Evolutionary conservation across 208 protist species (phyloP), one percentile per base, ranked within the genome.

Genomic region (Acanthamoeba sp.): DNA sequence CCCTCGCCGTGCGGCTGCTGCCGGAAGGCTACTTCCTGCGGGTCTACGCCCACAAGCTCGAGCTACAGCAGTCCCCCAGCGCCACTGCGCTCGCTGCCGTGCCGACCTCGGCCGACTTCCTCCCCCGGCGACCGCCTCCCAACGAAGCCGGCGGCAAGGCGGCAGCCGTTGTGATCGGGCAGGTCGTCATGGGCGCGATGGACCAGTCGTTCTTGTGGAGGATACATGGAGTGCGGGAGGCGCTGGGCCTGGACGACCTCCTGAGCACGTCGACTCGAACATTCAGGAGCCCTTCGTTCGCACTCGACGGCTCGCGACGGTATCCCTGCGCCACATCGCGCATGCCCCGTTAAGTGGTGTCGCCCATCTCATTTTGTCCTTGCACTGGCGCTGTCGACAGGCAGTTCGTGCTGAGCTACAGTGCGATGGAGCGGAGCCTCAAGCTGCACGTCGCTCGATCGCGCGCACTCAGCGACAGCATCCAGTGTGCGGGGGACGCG

Each of bases 401-500:
- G n/a, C 69, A 78, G 69, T 78, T 78, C 69, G 69, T 45, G 69
- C 18, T 78, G n/a, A 45, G 29, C 29, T 78, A 78, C 69, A 42
- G 24, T 40, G 36, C 69, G 0, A 78, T 45, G 69, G 69, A 36
- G 36, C 29, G 69, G 6, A 78, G 34, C 4, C 29, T 78, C 34
- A 78, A 22, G 29, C 9, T 78, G 20, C 27, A 42, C 16, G 69
- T 78, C 10, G 69, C 36, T 0, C 34, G 29, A 45, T 78, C 69
- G 0, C 69, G 69, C 7, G 69, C 69, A 42, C 10, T 78, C 34
- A 78, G 69, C 69, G 69, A 78, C 40, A 14, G 24, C 69, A 78
- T 78, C 36, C 69, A 45, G 14, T n/a, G 69, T 78, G 27, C 57
- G 10, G 27, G 27, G 18, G 24, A 14, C 57, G 50, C 50, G 22